Evolutionary conservation across 768 basidiomycete species (phyloP), one percentile per base, ranked within the genome.

Genomic region (Leccinum ochraceum): DNA sequence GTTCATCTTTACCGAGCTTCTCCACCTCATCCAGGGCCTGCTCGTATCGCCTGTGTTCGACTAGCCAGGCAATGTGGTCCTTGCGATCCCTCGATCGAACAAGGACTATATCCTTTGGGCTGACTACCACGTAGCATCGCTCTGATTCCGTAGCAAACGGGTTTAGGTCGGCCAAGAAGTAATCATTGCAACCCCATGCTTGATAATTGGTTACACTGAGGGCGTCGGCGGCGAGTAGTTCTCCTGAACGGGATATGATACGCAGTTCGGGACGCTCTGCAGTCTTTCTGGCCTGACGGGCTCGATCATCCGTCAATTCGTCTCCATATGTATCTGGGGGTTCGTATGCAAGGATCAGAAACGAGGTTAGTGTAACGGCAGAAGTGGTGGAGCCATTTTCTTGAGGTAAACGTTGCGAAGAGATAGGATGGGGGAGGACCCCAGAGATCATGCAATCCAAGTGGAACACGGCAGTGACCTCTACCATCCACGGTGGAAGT

Each of bases 381-480:
- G 71, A 63, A 0, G 74, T 36, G 54, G 64, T 66, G 17, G 49
- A 52, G 37, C 58, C 65, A 54, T 69, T 62, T 53, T 67, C 57
- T 46, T 59, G 53, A 28, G 62, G 67, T 22, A 22, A 60, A 14
- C 61, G 60, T 28, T 36, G 74, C 60, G 49, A 30, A 4, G 80
- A 73, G 50, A 81, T 78, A 1, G 85, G 84, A 73, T 94, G 92
- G 6, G 92, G 90, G 3, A 89, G 84, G 58, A 99, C 86, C 22
- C 95, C 95, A 1, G 95, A 85, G 44, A 98, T 85, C 93, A 97
- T 95, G 71, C 92, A 94, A 72, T 98, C 97, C 51, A 98, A 79
- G 69, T 94, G 89, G 75, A 98, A 94, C 44, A 92, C 88, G 2
- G 91, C 91, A 1, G 92, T 94, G 64, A 98, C 90, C 68, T 98